Evolutionary conservation across 352 stramenopile species (phyloP).

Genomic region (Phytophthora constricta): DNA sequence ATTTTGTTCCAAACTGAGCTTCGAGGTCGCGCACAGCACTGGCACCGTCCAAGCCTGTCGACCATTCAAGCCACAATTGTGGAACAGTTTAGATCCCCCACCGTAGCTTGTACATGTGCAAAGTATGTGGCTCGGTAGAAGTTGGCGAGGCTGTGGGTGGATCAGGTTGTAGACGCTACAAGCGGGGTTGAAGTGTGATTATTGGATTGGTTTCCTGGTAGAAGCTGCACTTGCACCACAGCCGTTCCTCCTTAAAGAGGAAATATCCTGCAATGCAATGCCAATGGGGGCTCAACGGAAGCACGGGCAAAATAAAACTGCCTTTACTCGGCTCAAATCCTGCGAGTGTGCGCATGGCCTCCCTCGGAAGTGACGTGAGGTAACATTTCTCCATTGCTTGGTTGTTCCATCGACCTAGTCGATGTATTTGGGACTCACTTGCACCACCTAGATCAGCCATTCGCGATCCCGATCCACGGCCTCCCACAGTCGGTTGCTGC

Average conservation of each 20-base stretch:
- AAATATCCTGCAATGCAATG: background rate
- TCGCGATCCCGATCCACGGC: background rate
- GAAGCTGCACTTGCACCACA: background rate
- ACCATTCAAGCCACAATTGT: background rate
- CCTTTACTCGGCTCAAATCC: background rate
- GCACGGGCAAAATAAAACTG: background rate
- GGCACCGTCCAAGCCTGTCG: background rate
- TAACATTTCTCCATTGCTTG: conserved; percentile 17
- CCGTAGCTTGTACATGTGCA: too few relatives aligned
- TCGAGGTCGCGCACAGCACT: background rate
- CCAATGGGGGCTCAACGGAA: background rate
- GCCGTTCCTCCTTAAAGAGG: background rate
- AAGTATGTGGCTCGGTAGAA: too few relatives aligned
- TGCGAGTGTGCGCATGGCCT: conserved; percentile 11
- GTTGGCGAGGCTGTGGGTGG: too few relatives aligned
- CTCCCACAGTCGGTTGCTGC: too few relatives aligned
- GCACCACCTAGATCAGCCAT: conserved; percentile 9
- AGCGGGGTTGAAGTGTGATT: background rate
- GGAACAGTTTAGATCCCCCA: background rate
- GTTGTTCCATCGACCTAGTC: conserved; percentile 11
- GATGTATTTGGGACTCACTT: conserved; percentile 18
- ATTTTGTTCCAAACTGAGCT: background rate
- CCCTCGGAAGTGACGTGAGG: background rate
- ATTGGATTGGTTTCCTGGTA: background rate
- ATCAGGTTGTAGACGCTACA: background rate